Evolutionary conservation across 2,329 filamentous ascomycete species (phyloP), one percentile per base, ranked within the genome.

Genomic region (Alternaria alternata): DNA sequence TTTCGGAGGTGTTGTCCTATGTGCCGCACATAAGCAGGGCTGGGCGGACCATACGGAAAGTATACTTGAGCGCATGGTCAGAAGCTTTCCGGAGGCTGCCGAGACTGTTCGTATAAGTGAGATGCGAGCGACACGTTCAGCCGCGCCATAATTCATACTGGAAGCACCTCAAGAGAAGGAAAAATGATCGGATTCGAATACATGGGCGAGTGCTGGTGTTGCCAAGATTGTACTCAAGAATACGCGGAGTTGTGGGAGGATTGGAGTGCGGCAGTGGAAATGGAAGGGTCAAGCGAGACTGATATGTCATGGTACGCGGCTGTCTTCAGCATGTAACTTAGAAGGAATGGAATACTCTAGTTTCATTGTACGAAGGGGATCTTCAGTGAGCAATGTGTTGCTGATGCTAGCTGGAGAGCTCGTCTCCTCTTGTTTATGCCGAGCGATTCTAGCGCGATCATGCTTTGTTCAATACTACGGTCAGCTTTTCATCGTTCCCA

Each of bases 11-110:
- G 42, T 39, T 8, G 24, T 26, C 6, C 8, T 48, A 12, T 55
- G 52, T 38, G 3, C n/a, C 11, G 22, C n/a, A 4, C 32, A 32
- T 30, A 22, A 55, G 18, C 52, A 55, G 34, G 6, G 6, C 1
- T 55, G 52, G 52, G 52, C 4, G 3, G 34, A 38, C 2, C 46
- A 24, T 4, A 48, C 43, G 4, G 52, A 55, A 22, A 48, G 12
- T 14, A 32, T 55, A 32, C 42, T 55, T n/a, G 7, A 55, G 43
- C 52, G 52, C 24, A 55, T 55, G 52, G 52, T 38, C 32, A 39
- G 7, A 55, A 28, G 32, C 32, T 55, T 55, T 39, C 43, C 52
- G 2, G 52, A 48, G 43, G 32, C 43, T 18, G 43, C 42, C 11
- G 52, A 55, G n/a, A 41, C 32, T 1, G 32, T 48, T 12, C 32